Percentiles rank a stretch among this genome's conserved stretches.
Evolutionary conservation across 2,329 filamentous ascomycete species (phyloP).

Genomic region (Aspergillus sp.): DNA sequence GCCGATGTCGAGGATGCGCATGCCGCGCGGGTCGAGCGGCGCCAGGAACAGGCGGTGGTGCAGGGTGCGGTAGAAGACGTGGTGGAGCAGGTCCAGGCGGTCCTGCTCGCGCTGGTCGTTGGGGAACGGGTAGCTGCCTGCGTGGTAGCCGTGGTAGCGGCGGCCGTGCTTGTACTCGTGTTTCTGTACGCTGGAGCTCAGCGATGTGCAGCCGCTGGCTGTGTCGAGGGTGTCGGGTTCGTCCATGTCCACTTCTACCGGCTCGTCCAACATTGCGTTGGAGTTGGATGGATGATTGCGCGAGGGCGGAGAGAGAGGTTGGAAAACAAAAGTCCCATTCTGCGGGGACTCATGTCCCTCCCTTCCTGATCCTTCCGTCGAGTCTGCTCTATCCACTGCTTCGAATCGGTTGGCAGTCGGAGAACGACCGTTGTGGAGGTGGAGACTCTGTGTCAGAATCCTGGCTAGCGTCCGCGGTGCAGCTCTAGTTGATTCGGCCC

Average conservation of each 20-base stretch:
- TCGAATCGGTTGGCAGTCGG: too few species aligned
- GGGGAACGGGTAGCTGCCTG: constrained; percentile 32
- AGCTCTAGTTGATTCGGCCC: too few species aligned
- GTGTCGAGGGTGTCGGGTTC: neutral
- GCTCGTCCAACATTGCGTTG: too few species aligned
- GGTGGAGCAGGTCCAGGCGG: constrained; percentile 36
- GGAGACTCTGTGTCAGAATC: too few species aligned
- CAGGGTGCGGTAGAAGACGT: constrained; percentile 36
- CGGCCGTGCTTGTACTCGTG: constrained; percentile 23
- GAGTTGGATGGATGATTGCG: too few species aligned
- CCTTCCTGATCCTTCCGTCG: too few species aligned
- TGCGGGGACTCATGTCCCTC: too few species aligned
- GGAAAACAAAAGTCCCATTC: too few species aligned
- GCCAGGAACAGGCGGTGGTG: constrained; percentile 37
- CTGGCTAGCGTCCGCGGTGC: too few species aligned
- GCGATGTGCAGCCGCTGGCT: constrained; percentile 8
- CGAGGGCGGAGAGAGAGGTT: too few species aligned
- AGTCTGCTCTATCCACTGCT: too few species aligned
- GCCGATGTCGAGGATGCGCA: constrained; percentile 38
- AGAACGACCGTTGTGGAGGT: too few species aligned
- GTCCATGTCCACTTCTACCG: constrained; percentile 8
- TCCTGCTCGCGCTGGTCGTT: constrained; percentile 38
- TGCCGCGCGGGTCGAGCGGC: constrained; percentile 30
- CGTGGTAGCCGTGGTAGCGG: constrained; percentile 27
- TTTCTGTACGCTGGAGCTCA: constrained; percentile 9